Percentiles rank a stretch among this genome's conserved stretches.
These are phyloP conservation scores for Dioszegia crocea DNA, from an alignment of 768 basidiomycete species.

Conservation along the genomic window DNA sequence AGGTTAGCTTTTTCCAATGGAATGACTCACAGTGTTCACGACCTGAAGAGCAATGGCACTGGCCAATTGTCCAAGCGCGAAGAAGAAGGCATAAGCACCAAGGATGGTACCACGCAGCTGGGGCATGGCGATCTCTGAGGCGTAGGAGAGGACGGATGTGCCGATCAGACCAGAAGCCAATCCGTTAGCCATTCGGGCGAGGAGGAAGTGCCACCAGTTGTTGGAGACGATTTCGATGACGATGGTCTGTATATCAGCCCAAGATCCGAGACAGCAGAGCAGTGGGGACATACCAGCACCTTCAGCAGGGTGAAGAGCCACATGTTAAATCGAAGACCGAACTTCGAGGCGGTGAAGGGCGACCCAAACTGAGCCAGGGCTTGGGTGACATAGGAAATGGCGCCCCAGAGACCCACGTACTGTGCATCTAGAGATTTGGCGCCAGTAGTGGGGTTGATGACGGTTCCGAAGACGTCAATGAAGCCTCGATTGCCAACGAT, in stretches of 20 bases:
- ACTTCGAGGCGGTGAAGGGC: conserved; percentile 19
- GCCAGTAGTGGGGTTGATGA: conserved; percentile 11
- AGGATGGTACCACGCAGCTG: conserved; percentile 12
- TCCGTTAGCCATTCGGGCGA: conserved; percentile 16
- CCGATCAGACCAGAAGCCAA: conserved; percentile 15
- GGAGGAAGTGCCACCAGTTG: conserved; percentile 14
- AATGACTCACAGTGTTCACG: conserved; percentile 11
- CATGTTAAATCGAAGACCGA: conserved; percentile 22
- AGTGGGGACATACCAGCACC: conserved; percentile 8
- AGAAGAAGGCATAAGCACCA: conserved; percentile 12
- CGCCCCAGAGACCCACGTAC: conserved; percentile 27
- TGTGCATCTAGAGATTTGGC: conserved; percentile 7
- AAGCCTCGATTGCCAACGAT: conserved; percentile 13
- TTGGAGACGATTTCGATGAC: conserved; percentile 23
- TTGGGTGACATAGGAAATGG: conserved; percentile 11
- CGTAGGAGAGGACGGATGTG: conserved; percentile 15
- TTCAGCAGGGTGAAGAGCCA: conserved; percentile 19
- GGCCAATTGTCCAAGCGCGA: conserved; percentile 14
- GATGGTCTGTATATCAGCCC: conserved; percentile 12
- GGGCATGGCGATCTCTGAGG: conserved; percentile 15
- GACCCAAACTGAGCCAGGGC: conserved; percentile 4
- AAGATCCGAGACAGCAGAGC: not conserved
- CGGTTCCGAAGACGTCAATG: conserved; percentile 8
- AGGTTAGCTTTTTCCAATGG: no score
- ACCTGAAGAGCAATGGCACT: conserved; percentile 13